Conservation (phyloP, 2,329 filamentous ascomycete genomes). For the Claviceps pazoutovae region DNA sequence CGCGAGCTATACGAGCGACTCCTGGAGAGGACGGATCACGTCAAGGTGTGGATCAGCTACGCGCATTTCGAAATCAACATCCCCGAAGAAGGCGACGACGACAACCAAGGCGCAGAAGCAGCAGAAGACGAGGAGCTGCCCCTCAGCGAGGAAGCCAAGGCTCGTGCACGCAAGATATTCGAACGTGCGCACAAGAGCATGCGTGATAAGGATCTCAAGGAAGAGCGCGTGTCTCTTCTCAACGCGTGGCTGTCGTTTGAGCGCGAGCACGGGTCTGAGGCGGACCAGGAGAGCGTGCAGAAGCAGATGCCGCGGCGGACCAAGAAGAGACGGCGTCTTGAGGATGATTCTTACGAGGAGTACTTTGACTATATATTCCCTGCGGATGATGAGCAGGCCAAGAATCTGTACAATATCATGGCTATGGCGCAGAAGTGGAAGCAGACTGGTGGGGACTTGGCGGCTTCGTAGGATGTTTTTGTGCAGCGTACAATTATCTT, state of each 20-base stretch:
- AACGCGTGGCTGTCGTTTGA: constrained; percentile 91
- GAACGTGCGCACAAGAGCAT: constrained; percentile 72
- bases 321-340: constrained; percentile 83
- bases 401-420: constrained; percentile 70
- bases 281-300: constrained; percentile 70
- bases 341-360: constrained; percentile 86
- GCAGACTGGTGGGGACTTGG: constrained; percentile 30
- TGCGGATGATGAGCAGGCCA: constrained; percentile 76
- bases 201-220: constrained; percentile 81
- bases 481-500: neutral
- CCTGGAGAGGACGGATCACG: constrained; percentile 88
- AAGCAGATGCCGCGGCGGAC: constrained; percentile 87
- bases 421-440: constrained; percentile 85
- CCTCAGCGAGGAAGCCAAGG: constrained; percentile 73
- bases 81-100: constrained; percentile 52
- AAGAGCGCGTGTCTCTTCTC: constrained; percentile 84
- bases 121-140: constrained; percentile 48
- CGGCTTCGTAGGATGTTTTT: constrained; percentile 8
- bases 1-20: constrained; percentile 78
- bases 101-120: constrained; percentile 14
- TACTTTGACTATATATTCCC: constrained; percentile 97
- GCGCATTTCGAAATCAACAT: constrained; percentile 97
- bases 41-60: constrained; percentile 98
- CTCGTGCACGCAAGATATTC: constrained; percentile 70
- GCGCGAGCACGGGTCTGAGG: constrained; percentile 60